These are phyloP conservation scores for Solanum pinnatisectum DNA, from an alignment of 257 asterid genomes.

Conservation along the genomic window DNA sequence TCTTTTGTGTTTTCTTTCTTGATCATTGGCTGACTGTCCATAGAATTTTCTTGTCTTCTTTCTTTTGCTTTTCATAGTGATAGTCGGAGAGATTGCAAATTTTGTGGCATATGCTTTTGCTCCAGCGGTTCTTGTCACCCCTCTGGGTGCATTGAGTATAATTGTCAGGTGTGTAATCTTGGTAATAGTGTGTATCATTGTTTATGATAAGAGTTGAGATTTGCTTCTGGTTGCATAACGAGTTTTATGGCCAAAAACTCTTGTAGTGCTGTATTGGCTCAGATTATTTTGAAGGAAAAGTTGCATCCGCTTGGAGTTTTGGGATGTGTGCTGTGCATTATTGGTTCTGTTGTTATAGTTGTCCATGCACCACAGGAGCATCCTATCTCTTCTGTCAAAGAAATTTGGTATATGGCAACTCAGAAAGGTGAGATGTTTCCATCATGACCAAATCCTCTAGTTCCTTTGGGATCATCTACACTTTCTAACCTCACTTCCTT, in stretches of 20 bases:
- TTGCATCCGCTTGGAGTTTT: constrained; percentile 59
- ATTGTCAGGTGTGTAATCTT: constrained; percentile 50
- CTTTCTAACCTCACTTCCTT: constrained; percentile 16
- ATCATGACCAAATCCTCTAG: background rate
- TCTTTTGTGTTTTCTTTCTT: background rate
- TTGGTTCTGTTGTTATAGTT: constrained; percentile 69
- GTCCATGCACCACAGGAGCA: constrained; percentile 77
- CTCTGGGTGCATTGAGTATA: constrained; percentile 87
- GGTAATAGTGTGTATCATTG: background rate
- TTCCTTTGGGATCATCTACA: background rate
- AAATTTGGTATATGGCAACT: constrained; percentile 78
- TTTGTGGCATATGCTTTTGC: constrained; percentile 92
- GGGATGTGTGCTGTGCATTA: constrained; percentile 79
- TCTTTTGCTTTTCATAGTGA: constrained; percentile 37
- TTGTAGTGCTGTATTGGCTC: constrained; percentile 68
- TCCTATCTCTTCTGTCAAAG: constrained; percentile 60
- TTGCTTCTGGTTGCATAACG: background rate
- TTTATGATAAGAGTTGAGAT: background rate
- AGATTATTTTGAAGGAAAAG: constrained; percentile 67
- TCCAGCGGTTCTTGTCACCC: constrained; percentile 89
- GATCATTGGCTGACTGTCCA: background rate
- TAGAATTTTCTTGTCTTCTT: constrained; percentile 1
- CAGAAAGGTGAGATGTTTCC: constrained; percentile 41
- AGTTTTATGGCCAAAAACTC: background rate
- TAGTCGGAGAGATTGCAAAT: constrained; percentile 74